These are phyloP conservation scores for Boletus pseudopeckii DNA, from an alignment of 768 basidiomycete genomes.

Conservation along the genomic window DNA sequence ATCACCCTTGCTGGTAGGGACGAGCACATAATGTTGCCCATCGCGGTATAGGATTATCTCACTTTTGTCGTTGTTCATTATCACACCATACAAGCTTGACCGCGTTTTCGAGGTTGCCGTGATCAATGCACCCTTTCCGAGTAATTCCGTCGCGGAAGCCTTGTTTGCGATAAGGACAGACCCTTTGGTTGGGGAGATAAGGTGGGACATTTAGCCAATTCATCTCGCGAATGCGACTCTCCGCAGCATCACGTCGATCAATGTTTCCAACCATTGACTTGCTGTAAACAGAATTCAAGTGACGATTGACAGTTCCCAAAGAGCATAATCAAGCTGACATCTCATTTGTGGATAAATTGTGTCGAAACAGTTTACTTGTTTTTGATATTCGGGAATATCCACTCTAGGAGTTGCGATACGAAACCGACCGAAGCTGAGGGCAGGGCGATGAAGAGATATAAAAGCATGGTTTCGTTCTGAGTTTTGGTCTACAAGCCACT, in stretches of 20 bases:
- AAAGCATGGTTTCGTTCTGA: constrained; percentile 10
- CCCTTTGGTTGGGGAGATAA: constrained; percentile 22
- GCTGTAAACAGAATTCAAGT: neutral
- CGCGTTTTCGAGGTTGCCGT: neutral
- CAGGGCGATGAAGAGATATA: constrained; percentile 25
- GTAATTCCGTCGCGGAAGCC: constrained; percentile 1
- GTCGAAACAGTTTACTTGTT: neutral
- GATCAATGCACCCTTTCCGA: neutral
- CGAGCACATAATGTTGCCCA: neutral
- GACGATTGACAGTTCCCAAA: constrained; percentile 7
- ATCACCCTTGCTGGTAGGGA: neutral
- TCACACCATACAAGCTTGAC: neutral
- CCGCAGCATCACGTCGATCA: constrained; percentile 18
- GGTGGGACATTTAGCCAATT: constrained; percentile 1
- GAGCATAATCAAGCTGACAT: constrained; percentile 2
- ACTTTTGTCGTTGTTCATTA: neutral
- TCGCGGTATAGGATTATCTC: constrained; percentile 1
- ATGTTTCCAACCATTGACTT: neutral
- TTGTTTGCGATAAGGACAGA: constrained; percentile 21
- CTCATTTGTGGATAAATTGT: constrained; percentile 6
- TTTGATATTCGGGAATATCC: constrained; percentile 4
- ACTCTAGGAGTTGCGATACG: constrained; percentile 12
- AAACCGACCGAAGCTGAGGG: constrained; percentile 25
- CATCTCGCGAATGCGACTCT: constrained; percentile 1
- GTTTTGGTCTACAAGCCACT: neutral